Percentiles rank a stretch among this genome's conserved stretches.
Conservation (phyloP, 2,329 filamentous ascomycete species). For the Tricladium varicosporioides region DNA sequence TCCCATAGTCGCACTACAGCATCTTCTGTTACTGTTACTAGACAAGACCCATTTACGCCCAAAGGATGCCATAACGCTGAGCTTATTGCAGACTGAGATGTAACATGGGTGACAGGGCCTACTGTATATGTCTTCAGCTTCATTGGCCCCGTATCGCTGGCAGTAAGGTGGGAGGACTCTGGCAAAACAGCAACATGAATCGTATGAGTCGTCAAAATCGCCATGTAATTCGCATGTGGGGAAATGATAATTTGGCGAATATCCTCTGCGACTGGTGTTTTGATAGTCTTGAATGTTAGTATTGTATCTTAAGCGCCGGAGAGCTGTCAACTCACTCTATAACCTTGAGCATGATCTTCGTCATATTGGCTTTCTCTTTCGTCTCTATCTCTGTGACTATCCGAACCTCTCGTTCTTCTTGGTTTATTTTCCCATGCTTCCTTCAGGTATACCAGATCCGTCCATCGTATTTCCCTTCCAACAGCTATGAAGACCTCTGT, state of each 20-base stretch:
- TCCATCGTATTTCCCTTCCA: constrained; percentile 89
- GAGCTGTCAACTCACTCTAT: constrained; percentile 42
- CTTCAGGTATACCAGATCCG: constrained; percentile 78
- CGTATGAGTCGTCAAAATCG: constrained; percentile 82
- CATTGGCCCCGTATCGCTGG: constrained; percentile 64
- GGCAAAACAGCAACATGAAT: constrained; percentile 86
- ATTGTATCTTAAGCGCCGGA: constrained; percentile 14
- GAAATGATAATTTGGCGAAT: constrained; percentile 86
- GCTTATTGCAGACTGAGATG: constrained; percentile 76
- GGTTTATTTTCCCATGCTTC: constrained; percentile 49
- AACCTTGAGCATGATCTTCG: constrained; percentile 40
- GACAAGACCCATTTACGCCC: constrained; percentile 73
- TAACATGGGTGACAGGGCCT: constrained; percentile 89
- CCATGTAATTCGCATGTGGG: constrained; percentile 76
- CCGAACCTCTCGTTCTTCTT: constrained; percentile 19
- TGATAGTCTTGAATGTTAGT: constrained; percentile 59
- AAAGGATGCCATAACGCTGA: constrained; percentile 91
- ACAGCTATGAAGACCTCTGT: constrained; percentile 87
- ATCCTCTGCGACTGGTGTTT: constrained; percentile 73
- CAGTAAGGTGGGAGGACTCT: constrained; percentile 71
- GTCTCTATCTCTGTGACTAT: constrained; percentile 20
- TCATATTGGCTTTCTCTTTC: constrained; percentile 24
- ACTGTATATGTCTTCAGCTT: constrained; percentile 85
- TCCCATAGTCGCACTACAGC: constrained; percentile 91
- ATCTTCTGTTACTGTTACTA: constrained; percentile 87